phyloP scores from a whole-genome alignment of 768 basidiomycete genomes.

The Boletus rubropictus region DNA sequence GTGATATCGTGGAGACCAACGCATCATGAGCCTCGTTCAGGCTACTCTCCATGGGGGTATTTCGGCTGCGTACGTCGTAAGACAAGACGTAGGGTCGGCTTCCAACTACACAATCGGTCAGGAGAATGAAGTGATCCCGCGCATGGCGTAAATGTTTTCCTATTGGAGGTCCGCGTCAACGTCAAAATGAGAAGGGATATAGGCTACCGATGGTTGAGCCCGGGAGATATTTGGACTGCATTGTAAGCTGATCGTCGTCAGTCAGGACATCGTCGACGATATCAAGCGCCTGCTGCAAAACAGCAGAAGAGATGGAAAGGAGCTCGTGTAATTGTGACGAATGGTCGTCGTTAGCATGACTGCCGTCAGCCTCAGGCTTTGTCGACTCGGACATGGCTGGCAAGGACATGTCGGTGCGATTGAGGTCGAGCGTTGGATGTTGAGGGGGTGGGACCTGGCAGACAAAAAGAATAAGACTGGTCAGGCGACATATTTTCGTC shows the following conservation, averaged over 20 bases:
- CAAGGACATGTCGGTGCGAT: slow-evolving; percentile 2
- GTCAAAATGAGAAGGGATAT: not conserved
- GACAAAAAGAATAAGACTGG: slow-evolving; percentile 17
- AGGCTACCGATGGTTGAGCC: slow-evolving; percentile 78
- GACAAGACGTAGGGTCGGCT: slow-evolving; percentile 51
- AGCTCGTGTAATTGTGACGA: slow-evolving; percentile 46
- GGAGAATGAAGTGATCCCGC: slow-evolving; percentile 72
- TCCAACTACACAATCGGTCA: slow-evolving; percentile 49
- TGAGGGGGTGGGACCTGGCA: not conserved
- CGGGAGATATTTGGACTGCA: slow-evolving; percentile 68
- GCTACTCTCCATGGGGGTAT: slow-evolving; percentile 79
- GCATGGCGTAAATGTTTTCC: slow-evolving; percentile 87
- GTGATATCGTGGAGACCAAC: slow-evolving; percentile 49
- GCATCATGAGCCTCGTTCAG: slow-evolving; percentile 54
- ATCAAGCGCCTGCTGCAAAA: slow-evolving; percentile 70
- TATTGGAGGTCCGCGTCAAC: slow-evolving; percentile 25
- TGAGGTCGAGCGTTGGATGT: not conserved
- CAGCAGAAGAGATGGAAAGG: slow-evolving; percentile 57
- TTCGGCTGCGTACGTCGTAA: slow-evolving; percentile 70
- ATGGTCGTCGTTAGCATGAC: slow-evolving; percentile 6
- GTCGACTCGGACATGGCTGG: slow-evolving; percentile 22
- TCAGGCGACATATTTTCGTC: slow-evolving; percentile 12
- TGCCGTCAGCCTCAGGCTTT: slow-evolving; percentile 5
- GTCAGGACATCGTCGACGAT: slow-evolving; percentile 61
- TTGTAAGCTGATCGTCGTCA: slow-evolving; percentile 63